Evolutionary conservation across 805 yeast genomes (phyloP).

Genomic region (Starmerella vitae): DNA sequence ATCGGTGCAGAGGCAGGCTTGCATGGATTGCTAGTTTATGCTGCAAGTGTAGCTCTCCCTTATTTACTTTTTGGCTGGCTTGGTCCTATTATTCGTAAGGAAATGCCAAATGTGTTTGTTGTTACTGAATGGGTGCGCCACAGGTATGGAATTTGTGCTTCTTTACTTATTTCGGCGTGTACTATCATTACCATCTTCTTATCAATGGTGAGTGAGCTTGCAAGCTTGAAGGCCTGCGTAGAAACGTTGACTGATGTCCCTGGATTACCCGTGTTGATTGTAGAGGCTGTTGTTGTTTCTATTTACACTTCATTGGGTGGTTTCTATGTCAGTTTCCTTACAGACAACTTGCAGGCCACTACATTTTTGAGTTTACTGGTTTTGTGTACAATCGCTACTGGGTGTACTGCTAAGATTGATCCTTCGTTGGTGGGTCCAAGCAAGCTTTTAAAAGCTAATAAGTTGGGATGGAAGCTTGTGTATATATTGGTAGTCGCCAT

Average conservation of each 20-base stretch:
- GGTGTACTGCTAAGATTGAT: constrained; percentile 49
- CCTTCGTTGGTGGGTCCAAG: constrained; percentile 48
- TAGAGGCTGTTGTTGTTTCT: constrained; percentile 79
- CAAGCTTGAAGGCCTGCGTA: constrained; percentile 66
- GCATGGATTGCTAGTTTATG: constrained; percentile 74
- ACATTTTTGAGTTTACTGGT: constrained; percentile 53
- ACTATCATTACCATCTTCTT: constrained; percentile 74
- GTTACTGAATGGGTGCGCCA: constrained; percentile 88
- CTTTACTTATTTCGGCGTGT: constrained; percentile 62
- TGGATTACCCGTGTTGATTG: constrained; percentile 68
- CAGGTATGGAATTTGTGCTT: constrained; percentile 63
- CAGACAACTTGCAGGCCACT: constrained; percentile 72
- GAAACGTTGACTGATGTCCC: constrained; percentile 64
- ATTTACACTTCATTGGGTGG: constrained; percentile 84
- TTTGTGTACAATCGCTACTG: constrained; percentile 67
- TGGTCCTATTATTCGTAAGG: constrained; percentile 67
- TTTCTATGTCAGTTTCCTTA: constrained; percentile 71
- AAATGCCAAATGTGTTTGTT: constrained; percentile 82
- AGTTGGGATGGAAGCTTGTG: constrained; percentile 81
- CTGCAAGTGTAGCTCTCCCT: constrained; percentile 68
- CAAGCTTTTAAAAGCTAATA: constrained; percentile 49
- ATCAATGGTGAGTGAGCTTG: constrained; percentile 75
- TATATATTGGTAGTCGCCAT: constrained; percentile 78
- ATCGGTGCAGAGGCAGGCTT: constrained; percentile 77
- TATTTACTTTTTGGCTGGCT: constrained; percentile 64